phyloP scores from a whole-genome alignment of 2,329 filamentous ascomycete species.

The Scytalidium lignicola region DNA sequence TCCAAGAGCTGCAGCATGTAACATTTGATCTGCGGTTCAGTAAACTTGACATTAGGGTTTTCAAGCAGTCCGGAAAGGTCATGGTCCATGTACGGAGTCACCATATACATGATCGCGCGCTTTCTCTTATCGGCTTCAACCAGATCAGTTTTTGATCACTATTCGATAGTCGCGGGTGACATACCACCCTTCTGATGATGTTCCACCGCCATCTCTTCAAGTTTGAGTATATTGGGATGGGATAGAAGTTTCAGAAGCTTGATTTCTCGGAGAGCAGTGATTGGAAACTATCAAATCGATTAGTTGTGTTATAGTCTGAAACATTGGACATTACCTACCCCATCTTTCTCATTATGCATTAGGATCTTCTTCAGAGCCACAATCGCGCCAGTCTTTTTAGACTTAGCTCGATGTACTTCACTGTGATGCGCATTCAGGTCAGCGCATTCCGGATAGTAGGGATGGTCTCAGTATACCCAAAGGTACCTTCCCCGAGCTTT shows the following conservation, averaged over 20 bases:
- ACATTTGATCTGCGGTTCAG: constrained; percentile 91
- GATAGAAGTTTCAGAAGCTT: constrained; percentile 95
- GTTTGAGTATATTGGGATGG: constrained; percentile 77
- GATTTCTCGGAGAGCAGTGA: constrained; percentile 94
- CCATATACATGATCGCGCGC: constrained; percentile 93
- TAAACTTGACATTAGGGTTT: constrained; percentile 84
- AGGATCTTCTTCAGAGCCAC: constrained; percentile 97
- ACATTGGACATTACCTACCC: constrained; percentile 44
- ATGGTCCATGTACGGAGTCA: constrained; percentile 97
- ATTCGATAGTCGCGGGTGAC: constrained; percentile 1
- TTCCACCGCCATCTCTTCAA: constrained; percentile 97
- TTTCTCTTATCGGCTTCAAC: constrained; percentile 67
- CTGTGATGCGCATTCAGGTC: constrained; percentile 31
- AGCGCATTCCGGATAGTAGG: background rate
- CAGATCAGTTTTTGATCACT: constrained; percentile 18
- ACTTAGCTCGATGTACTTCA: constrained; percentile 86
- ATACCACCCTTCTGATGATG: constrained; percentile 42
- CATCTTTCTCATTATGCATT: constrained; percentile 99
- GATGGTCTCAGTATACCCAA: constrained; percentile 56
- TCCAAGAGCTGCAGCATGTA: constrained; percentile 93
- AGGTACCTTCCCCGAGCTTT: constrained; percentile 92
- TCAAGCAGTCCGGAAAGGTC: constrained; percentile 96
- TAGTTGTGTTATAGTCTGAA: background rate
- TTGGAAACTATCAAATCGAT: constrained; percentile 66
- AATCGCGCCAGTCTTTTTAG: constrained; percentile 65